Evolutionary conservation across 2,329 filamentous ascomycete species (phyloP), one percentile per base, ranked within the genome.

Genomic region (Pseudocercospora crystallina): DNA sequence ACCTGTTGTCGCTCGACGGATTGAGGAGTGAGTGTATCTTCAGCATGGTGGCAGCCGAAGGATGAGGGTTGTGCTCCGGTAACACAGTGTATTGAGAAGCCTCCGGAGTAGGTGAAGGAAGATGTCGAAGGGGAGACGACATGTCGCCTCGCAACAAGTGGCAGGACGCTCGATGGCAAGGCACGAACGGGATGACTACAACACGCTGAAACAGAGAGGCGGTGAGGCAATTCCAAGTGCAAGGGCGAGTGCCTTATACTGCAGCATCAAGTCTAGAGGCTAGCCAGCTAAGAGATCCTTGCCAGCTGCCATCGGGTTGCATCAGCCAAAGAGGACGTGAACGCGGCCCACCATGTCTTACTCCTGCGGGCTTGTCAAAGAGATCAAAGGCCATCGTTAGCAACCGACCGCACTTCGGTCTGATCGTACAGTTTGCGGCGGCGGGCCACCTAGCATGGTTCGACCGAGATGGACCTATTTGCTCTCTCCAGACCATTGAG

Each of bases 1-100:
- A 50, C 14, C 43, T 49, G 44, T 52, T 48, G 38, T 57, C 56
- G 13, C 47, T 33, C 10, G 50, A 43, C 42, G 55, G 72, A 60
- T 75, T 75, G 36, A 76, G 70, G 20, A 75, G 59, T 10, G 66
- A 65, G 36, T 67, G 52, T 49, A 76, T 75, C 53, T 69, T 70
- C 65, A 76, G 71, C 61, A 65, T 66, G 11, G 54, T 62, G 47
- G 52, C 43, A 13, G 58, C 48, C 35, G 60, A 43, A 9, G 49
- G 31, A 33, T 51, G 40, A 34, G 47, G 45, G 32, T 51, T 48
- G 33, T 56, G 43, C n/a, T 59, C 54, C 29, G 47, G 53, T 49
- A 51, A 29, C 36, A 49, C 49, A 43, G 53, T 57, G 45, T 33
- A 47, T 40, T 32, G 14, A 33, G 51, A 47, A 29, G 34, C 36